phyloP scores from a whole-genome alignment of 257 asterid genomes.

The Penstemon eatonii region DNA sequence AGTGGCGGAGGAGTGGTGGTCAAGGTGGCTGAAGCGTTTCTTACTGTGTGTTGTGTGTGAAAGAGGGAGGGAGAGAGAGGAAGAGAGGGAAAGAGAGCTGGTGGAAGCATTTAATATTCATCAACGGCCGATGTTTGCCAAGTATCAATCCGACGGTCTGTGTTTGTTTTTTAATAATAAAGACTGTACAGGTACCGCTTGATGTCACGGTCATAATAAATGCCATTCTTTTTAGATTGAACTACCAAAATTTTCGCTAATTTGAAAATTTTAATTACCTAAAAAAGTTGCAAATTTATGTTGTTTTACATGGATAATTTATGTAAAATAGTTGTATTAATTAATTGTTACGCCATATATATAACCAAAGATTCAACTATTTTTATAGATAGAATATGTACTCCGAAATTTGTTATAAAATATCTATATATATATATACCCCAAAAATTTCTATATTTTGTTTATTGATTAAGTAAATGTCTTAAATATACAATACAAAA shows the following conservation, averaged over 20 bases:
- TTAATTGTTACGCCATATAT: too few species aligned
- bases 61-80: constrained; percentile 23
- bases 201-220: constrained; percentile 20
- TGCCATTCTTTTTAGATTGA: background rate
- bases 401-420: too few species aligned
- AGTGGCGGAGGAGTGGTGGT: constrained; percentile 32
- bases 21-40: constrained; percentile 38
- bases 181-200: constrained; percentile 18
- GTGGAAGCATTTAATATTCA: constrained; percentile 20
- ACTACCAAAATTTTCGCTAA: background rate
- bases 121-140: background rate
- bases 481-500: too few species aligned
- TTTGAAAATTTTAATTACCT: background rate
- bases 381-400: too few species aligned
- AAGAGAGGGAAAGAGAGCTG: constrained; percentile 14
- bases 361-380: too few species aligned
- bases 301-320: too few species aligned
- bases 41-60: constrained; percentile 31
- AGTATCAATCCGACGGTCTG: constrained; percentile 10
- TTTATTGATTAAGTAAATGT: too few species aligned
- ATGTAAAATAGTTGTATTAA: too few species aligned
- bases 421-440: too few species aligned
- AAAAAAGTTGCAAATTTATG: background rate
- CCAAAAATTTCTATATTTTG: too few species aligned
- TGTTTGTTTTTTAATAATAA: background rate